phyloP scores from a whole-genome alignment of 2,329 filamentous ascomycete genomes.

The Fusarium setosum region DNA sequence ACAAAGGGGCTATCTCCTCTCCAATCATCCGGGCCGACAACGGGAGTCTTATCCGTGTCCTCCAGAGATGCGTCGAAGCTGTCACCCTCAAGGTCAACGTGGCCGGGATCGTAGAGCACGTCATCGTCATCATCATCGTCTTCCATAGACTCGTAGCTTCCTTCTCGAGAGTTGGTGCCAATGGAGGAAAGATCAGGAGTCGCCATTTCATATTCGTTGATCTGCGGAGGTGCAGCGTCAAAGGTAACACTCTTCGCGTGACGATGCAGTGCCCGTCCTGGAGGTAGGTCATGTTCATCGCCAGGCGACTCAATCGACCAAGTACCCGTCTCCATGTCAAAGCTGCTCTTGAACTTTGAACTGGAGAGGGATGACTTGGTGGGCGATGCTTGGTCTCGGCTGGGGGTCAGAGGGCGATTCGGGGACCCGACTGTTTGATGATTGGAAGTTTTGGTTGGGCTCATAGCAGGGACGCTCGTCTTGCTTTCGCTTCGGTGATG shows the following conservation, averaged over 20 bases:
- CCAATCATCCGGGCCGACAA: slow-evolving; percentile 98
- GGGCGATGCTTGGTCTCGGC: slow-evolving; percentile 80
- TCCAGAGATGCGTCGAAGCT: slow-evolving; percentile 97
- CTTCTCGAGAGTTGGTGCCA: slow-evolving; percentile 89
- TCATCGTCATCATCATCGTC: slow-evolving; percentile 79
- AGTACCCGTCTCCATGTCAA: slow-evolving; percentile 75
- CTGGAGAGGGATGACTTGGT: slow-evolving; percentile 89
- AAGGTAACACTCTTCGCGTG: slow-evolving; percentile 98
- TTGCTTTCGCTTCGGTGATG: slow-evolving; percentile 65
- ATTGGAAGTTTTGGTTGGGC: slow-evolving; percentile 60
- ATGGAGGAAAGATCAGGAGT: slow-evolving; percentile 96
- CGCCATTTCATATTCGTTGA: slow-evolving; percentile 98
- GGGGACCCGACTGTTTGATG: slow-evolving; percentile 49
- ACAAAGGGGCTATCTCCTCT: slow-evolving; percentile 72
- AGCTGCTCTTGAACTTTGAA: slow-evolving; percentile 72
- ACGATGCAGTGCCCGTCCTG: slow-evolving; percentile 77
- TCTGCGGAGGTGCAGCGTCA: slow-evolving; percentile 89
- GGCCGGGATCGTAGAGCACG: slow-evolving; percentile 64
- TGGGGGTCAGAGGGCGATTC: slow-evolving; percentile 61
- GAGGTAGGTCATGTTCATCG: slow-evolving; percentile 69
- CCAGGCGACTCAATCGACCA: slow-evolving; percentile 75
- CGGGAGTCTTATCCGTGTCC: slow-evolving; percentile 96
- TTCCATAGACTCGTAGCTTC: slow-evolving; percentile 89
- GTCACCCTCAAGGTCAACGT: slow-evolving; percentile 69
- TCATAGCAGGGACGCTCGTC: slow-evolving; percentile 68